Conservation (phyloP, 1,284 basidiomycete species). For the Boletus semigastroideus region DNA sequence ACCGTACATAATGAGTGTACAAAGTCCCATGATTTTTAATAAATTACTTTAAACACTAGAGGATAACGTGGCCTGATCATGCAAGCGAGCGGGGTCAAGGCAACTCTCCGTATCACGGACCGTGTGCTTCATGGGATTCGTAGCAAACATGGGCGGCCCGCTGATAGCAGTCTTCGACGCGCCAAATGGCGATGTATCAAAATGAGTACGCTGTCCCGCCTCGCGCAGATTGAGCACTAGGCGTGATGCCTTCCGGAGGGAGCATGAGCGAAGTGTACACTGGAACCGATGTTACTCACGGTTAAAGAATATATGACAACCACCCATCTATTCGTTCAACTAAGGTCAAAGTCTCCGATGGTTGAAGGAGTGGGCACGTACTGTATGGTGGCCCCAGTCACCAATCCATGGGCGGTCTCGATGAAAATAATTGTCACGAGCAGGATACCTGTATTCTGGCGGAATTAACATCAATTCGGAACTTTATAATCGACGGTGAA, state of each 20-base stretch:
- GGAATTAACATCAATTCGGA: not conserved
- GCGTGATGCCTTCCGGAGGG: not conserved
- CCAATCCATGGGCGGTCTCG: not conserved
- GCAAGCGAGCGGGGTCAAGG: no score
- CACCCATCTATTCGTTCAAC: not conserved
- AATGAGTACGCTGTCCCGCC: not conserved
- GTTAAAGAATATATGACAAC: not conserved
- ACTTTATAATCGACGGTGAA: not conserved
- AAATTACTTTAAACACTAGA: no score
- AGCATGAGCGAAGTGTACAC: not conserved
- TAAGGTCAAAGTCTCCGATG: not conserved
- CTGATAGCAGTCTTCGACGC: not conserved
- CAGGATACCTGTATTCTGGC: not conserved
- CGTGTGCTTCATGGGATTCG: not conserved
- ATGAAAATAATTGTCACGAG: not conserved
- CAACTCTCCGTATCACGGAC: not conserved
- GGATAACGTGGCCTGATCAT: no score
- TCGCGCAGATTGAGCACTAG: slow-evolving; percentile 5
- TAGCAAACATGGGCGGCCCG: not conserved
- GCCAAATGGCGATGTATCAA: not conserved
- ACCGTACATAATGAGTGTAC: no score
- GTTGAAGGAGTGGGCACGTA: not conserved
- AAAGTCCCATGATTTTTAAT: no score
- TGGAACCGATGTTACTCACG: not conserved
- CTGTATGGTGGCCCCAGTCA: not conserved